A percentile compares a stretch with the other conserved stretches of the same genome.
These are phyloP conservation scores for Moricandia arvensis DNA, from an alignment of 345 rosid genomes.

Conservation along the genomic window DNA sequence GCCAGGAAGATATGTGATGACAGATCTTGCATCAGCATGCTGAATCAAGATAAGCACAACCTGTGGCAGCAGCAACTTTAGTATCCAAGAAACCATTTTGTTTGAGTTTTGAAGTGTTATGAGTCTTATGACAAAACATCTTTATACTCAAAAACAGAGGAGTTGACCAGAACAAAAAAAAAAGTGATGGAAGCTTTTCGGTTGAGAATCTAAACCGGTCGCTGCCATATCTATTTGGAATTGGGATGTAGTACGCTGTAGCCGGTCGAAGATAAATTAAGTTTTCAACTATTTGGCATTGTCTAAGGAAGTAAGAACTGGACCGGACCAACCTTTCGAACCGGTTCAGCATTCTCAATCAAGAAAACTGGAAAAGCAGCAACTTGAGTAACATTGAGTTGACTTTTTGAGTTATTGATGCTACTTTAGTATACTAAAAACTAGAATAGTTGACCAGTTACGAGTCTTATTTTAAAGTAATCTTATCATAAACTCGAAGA, in stretches of 20 bases:
- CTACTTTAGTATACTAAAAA: not conserved
- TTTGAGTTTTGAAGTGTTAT: not conserved
- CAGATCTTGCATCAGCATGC: conserved; percentile 17
- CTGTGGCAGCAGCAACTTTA: conserved; percentile 2
- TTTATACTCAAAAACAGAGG: conserved; percentile 4
- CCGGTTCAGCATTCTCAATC: not conserved
- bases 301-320: not conserved
- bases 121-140: not conserved
- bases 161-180: not conserved
- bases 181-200: not conserved
- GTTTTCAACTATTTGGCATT: not conserved
- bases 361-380: not conserved
- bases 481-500: not conserved
- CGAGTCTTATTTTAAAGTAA: not conserved
- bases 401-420: not conserved
- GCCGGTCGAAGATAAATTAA: not conserved
- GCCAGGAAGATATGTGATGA: conserved; percentile 38
- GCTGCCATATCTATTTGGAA: not conserved
- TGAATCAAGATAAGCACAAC: not conserved
- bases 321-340: not conserved
- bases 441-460: not conserved
- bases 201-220: conserved; percentile 7
- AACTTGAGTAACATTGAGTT: not conserved
- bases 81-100: conserved; percentile 7
- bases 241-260: not conserved